A percentile compares a stretch with the other conserved stretches of the same genome.
phyloP scores from a whole-genome alignment of 352 stramenopile species.

The Globisporangium nodosum region DNA sequence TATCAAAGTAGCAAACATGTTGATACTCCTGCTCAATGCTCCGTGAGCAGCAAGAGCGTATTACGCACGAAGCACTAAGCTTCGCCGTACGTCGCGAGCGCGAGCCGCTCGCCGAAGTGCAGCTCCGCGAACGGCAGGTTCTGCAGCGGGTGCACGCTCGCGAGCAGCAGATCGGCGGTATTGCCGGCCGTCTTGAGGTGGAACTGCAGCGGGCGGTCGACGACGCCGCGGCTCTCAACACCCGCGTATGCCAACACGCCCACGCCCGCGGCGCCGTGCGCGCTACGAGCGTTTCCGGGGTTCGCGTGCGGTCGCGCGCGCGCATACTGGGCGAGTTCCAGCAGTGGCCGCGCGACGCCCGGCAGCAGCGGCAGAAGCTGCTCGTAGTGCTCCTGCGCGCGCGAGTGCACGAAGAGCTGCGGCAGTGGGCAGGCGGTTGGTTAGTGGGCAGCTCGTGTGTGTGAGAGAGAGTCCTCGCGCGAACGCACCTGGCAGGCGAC shows the following conservation, averaged over 20 bases:
- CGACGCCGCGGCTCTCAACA: conserved; percentile 29
- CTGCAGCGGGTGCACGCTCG: conserved; percentile 51
- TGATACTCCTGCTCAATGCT: not conserved
- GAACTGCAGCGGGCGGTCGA: conserved; percentile 49
- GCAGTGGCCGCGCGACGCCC: conserved; percentile 49
- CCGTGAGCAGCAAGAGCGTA: too few species aligned
- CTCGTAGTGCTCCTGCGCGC: conserved; percentile 62
- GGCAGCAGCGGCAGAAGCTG: conserved; percentile 68
- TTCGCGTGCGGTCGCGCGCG: conserved; percentile 38
- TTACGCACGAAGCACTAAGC: too few species aligned
- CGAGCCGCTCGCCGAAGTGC: conserved; percentile 65
- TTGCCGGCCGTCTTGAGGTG: conserved; percentile 22
- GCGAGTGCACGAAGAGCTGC: conserved; percentile 59
- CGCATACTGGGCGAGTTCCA: conserved; percentile 53
- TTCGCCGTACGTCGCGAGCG: conserved; percentile 36
- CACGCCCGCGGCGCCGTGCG: conserved; percentile 12
- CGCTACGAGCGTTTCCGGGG: conserved; percentile 18
- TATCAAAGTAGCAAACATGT: not conserved
- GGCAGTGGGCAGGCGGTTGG: not conserved
- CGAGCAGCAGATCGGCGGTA: conserved; percentile 10
- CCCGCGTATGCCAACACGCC: conserved; percentile 60
- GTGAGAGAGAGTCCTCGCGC: not conserved
- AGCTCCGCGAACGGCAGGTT: conserved; percentile 41
- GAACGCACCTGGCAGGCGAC: conserved; percentile 47
- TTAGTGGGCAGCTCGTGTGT: not conserved